phyloP scores from a whole-genome alignment of 2,329 filamentous ascomycete species.

The Huntiella moniliformis region DNA sequence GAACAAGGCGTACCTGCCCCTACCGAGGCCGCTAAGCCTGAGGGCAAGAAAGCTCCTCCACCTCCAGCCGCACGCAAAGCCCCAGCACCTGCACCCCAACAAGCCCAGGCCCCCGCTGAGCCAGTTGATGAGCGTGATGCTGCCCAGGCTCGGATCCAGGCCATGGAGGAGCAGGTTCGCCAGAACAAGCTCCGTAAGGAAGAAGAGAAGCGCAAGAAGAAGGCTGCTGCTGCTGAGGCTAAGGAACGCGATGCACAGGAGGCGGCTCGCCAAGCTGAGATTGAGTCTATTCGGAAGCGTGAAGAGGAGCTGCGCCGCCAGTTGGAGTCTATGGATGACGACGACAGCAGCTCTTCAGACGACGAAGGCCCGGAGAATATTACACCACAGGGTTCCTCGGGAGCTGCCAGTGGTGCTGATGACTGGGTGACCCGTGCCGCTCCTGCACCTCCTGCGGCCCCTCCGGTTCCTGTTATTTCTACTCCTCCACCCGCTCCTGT shows the following conservation, averaged over 20 bases:
- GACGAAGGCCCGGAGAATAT: conserved; percentile 61
- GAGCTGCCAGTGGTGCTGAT: conserved; percentile 22
- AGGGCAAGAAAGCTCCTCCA: conserved; percentile 48
- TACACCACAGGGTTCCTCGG: conserved; percentile 40
- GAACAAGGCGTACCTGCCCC: conserved; percentile 51
- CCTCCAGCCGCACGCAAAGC: conserved; percentile 63
- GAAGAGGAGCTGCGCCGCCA: conserved; percentile 80
- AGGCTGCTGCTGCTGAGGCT: conserved; percentile 68
- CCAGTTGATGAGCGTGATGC: conserved; percentile 52
- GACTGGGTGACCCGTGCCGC: conserved; percentile 19
- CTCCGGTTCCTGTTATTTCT: conserved; percentile 28
- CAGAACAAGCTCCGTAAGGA: conserved; percentile 91
- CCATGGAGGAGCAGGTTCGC: conserved; percentile 81
- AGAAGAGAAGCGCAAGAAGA: conserved; percentile 84
- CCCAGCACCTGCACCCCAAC: conserved; percentile 38
- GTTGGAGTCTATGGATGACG: conserved; percentile 55
- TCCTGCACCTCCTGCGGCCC: conserved; percentile 24
- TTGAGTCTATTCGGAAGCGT: conserved; percentile 76
- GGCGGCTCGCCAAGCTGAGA: conserved; percentile 70
- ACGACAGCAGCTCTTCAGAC: conserved; percentile 55
- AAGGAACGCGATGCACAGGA: conserved; percentile 77
- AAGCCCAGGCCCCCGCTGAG: conserved; percentile 26
- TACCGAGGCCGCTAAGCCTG: conserved; percentile 23
- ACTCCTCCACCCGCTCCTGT: conserved; percentile 32
- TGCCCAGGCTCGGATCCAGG: conserved; percentile 64